phyloP scores from a whole-genome alignment of 2,329 filamentous ascomycete species.

The Myriosclerotinia curreyana region DNA sequence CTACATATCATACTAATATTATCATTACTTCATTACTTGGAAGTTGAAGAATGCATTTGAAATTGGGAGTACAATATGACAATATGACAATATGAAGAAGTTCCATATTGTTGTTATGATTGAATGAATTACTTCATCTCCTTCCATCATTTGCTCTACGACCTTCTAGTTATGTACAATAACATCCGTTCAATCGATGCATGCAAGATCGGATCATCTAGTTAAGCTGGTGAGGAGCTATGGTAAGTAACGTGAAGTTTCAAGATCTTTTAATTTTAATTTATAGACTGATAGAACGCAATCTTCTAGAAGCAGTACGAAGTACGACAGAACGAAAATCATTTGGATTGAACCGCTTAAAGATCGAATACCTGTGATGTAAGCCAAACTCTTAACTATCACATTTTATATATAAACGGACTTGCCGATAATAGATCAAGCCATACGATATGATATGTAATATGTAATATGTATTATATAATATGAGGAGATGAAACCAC shows the following conservation, averaged over 20 bases:
- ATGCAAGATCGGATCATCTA: constrained; percentile 17
- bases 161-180: neutral
- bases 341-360: too few relatives aligned
- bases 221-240: neutral
- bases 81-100: constrained; percentile 9
- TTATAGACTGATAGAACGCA: neutral
- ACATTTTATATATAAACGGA: neutral
- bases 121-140: constrained; percentile 8
- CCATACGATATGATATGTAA: constrained; percentile 14
- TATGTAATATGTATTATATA: constrained; percentile 9
- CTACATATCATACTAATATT: too few relatives aligned
- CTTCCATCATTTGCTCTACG: neutral
- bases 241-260: neutral
- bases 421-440: neutral
- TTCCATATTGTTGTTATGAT: neutral
- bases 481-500: constrained; percentile 17
- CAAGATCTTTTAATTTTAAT: constrained; percentile 9
- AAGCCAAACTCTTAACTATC: constrained; percentile 6
- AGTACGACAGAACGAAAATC: neutral
- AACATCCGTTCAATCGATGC: neutral
- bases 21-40: too few relatives aligned
- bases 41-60: constrained; percentile 33
- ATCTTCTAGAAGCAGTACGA: constrained; percentile 21
- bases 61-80: constrained; percentile 24
- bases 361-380: too few relatives aligned